Percentiles rank a stretch among this genome's conserved stretches.
Evolutionary conservation across 805 yeast genomes (phyloP).

Genomic region (Kodamaea jinghongensis): DNA sequence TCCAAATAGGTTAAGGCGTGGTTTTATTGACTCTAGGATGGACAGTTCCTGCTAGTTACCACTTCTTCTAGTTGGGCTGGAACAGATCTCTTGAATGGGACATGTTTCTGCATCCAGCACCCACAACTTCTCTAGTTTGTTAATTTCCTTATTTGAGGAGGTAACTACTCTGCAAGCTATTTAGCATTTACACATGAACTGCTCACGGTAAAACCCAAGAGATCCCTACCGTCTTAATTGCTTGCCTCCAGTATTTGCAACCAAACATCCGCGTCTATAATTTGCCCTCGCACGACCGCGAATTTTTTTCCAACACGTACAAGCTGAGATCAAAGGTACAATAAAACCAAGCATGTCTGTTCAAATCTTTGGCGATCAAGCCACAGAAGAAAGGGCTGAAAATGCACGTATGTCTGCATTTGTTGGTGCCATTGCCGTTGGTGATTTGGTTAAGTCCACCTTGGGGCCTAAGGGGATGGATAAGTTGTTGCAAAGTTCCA

Average conservation of each 20-base stretch:
- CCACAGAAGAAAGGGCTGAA: slow-evolving; percentile 95
- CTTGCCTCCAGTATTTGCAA: too few species aligned
- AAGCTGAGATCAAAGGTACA: slow-evolving; percentile 3
- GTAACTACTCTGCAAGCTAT: too few species aligned
- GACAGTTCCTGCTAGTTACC: slow-evolving; percentile 36
- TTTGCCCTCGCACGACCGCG: slow-evolving; percentile 1
- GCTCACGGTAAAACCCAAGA: too few species aligned
- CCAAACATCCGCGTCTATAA: neutral
- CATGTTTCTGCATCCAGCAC: too few species aligned
- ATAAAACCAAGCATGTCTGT: slow-evolving; percentile 54
- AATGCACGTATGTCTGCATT: slow-evolving; percentile 97
- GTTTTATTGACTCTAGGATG: slow-evolving; percentile 53
- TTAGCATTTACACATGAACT: too few species aligned
- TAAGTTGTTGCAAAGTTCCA: slow-evolving; percentile 83
- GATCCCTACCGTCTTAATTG: too few species aligned
- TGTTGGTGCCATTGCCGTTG: slow-evolving; percentile 98
- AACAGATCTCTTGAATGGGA: too few species aligned
- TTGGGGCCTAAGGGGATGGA: slow-evolving; percentile 99
- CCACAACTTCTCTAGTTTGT: too few species aligned
- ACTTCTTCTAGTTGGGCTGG: neutral
- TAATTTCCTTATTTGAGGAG: too few species aligned
- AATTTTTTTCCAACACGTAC: slow-evolving; percentile 6
- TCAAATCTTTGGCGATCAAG: slow-evolving; percentile 95
- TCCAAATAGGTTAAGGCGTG: slow-evolving; percentile 61
- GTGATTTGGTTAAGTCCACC: slow-evolving; percentile 91